phyloP scores from a whole-genome alignment of 306 rosid genomes.

The Gastrolobium villosum region DNA sequence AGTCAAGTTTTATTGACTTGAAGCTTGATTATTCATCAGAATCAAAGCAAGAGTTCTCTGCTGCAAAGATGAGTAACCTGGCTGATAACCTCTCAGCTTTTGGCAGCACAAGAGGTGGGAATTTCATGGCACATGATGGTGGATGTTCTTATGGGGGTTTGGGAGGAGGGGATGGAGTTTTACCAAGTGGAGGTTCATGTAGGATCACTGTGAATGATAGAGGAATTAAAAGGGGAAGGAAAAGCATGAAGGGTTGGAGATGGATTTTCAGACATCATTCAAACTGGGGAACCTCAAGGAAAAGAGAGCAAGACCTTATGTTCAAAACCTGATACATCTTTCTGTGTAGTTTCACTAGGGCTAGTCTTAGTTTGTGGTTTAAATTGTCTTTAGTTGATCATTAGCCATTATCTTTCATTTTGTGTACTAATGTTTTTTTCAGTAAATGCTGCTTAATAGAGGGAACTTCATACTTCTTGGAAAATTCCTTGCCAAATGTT shows the following conservation, averaged over 20 bases:
- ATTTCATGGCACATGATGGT: constrained; percentile 56
- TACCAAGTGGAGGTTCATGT: constrained; percentile 79
- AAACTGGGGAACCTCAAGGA: constrained; percentile 65
- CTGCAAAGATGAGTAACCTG: constrained; percentile 51
- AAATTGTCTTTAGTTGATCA: constrained; percentile 50
- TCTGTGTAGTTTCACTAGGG: constrained; percentile 55
- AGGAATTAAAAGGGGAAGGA: constrained; percentile 78
- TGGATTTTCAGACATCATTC: constrained; percentile 89
- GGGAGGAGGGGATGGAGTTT: constrained; percentile 54
- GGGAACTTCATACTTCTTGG: constrained; percentile 50
- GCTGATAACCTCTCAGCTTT: constrained; percentile 58
- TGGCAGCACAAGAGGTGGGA: constrained; percentile 71
- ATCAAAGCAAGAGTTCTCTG: constrained; percentile 60
- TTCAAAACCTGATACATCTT: constrained; percentile 62
- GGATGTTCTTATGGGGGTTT: constrained; percentile 45
- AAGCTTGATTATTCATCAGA: constrained; percentile 86
- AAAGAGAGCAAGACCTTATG: constrained; percentile 71
- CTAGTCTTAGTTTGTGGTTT: constrained; percentile 50
- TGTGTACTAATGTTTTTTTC: constrained; percentile 50
- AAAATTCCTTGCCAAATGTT: constrained; percentile 34
- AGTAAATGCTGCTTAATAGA: constrained; percentile 51
- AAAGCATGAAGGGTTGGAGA: constrained; percentile 84
- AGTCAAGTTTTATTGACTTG: constrained; percentile 88
- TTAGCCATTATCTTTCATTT: constrained; percentile 44
- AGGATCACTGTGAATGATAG: constrained; percentile 85